Percentiles rank a stretch among this genome's conserved stretches.
Evolutionary conservation across 2,329 filamentous ascomycete genomes (phyloP).

Genomic region (Arthrobotrys entomopaga): DNA sequence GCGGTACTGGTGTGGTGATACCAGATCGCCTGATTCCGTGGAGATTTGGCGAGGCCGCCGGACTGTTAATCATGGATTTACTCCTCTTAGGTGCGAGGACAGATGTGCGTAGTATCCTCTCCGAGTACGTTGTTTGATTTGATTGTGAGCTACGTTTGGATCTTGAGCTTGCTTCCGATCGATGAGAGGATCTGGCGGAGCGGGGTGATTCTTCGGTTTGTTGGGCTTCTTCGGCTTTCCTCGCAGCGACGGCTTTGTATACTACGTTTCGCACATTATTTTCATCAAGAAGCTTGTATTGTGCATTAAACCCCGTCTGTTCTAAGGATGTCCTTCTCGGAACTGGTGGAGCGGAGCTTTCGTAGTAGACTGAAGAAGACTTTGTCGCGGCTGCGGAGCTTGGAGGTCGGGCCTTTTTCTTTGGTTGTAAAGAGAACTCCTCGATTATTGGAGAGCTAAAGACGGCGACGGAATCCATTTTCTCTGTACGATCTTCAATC

Average conservation of each 20-base stretch:
- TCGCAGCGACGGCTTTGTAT: slow-evolving; percentile 37
- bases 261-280: slow-evolving; percentile 46
- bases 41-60: slow-evolving; percentile 7
- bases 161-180: slow-evolving; percentile 29
- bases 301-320: slow-evolving; percentile 46
- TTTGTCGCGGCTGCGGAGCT: slow-evolving; percentile 51
- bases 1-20: slow-evolving; percentile 11
- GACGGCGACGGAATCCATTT: slow-evolving; percentile 36
- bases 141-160: slow-evolving; percentile 38
- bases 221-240: slow-evolving; percentile 39
- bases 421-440: slow-evolving; percentile 50
- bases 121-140: slow-evolving; percentile 40
- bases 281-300: slow-evolving; percentile 52
- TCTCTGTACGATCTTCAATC: slow-evolving; percentile 20
- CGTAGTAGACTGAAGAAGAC: slow-evolving; percentile 46
- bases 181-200: slow-evolving; percentile 25
- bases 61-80: slow-evolving; percentile 37
- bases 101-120: slow-evolving; percentile 16
- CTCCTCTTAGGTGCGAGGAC: slow-evolving; percentile 39
- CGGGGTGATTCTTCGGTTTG: slow-evolving; percentile 9
- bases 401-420: slow-evolving; percentile 40
- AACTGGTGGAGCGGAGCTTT: slow-evolving; percentile 39
- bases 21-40: slow-evolving; percentile 26
- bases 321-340: slow-evolving; percentile 32
- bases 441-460: slow-evolving; percentile 50